Conservation (phyloP, 2,329 filamentous ascomycete genomes). For the Purpureocillium lavendulum region DNA sequence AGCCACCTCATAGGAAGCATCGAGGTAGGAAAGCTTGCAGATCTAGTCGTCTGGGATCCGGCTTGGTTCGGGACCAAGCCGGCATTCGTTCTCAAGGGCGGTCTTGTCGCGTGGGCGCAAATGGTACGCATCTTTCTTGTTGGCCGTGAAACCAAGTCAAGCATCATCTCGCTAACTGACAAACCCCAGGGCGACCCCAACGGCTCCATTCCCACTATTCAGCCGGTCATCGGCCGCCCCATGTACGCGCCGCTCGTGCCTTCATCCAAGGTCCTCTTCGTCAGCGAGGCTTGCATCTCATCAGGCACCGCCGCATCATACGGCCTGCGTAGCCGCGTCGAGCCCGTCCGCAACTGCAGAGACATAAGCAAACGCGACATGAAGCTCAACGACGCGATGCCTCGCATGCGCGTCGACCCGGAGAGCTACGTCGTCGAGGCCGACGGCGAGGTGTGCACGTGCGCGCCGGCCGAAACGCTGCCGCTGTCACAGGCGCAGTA, state of each 20-base stretch:
- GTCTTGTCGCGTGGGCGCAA: conserved; percentile 71
- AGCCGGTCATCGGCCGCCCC: conserved; percentile 73
- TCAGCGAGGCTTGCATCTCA: conserved; percentile 63
- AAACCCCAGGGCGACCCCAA: conserved; percentile 63
- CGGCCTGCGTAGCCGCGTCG: conserved; percentile 68
- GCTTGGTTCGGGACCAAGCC: conserved; percentile 85
- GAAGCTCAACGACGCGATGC: conserved; percentile 79
- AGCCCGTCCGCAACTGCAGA: conserved; percentile 70
- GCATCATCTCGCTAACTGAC: too few species aligned
- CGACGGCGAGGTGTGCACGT: conserved; percentile 65
- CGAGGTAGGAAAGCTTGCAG: conserved; percentile 83
- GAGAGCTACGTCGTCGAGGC: conserved; percentile 85
- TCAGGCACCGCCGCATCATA: conserved; percentile 63
- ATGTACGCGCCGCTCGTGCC: conserved; percentile 79
- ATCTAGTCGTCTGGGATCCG: conserved; percentile 81
- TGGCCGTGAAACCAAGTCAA: too few species aligned
- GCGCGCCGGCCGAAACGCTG: conserved; percentile 61
- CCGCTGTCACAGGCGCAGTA: conserved; percentile 73
- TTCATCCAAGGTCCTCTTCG: conserved; percentile 69
- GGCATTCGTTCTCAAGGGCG: conserved; percentile 72
- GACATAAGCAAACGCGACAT: conserved; percentile 75
- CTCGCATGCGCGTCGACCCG: conserved; percentile 84
- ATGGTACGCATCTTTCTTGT: conserved; percentile 52
- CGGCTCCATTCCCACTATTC: conserved; percentile 77
- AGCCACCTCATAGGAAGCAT: conserved; percentile 76